Percentiles rank a stretch among this genome's conserved stretches.
These are phyloP conservation scores for Phytophthora colocasiae DNA, from an alignment of 352 stramenopile genomes.

Conservation along the genomic window DNA sequence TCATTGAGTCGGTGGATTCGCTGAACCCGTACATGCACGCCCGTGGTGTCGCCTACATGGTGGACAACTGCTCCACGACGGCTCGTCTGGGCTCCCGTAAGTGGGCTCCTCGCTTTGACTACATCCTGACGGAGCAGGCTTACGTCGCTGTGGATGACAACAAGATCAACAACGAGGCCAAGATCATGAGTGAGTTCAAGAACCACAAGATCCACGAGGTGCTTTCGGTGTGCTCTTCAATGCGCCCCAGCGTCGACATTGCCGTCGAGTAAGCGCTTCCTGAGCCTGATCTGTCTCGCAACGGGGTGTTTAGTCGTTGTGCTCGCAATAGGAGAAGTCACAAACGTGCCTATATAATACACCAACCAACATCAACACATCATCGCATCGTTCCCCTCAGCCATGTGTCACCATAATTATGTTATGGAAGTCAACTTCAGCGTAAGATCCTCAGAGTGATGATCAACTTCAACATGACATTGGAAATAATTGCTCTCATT, in stretches of 20 bases:
- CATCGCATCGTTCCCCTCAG: too few species aligned
- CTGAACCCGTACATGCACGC: slow-evolving; percentile 99
- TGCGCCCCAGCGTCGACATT: slow-evolving; percentile 97
- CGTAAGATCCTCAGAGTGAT: not conserved
- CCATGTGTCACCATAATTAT: too few species aligned
- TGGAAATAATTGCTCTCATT: too few species aligned
- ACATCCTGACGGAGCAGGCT: slow-evolving; percentile 98
- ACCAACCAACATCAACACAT: slow-evolving; percentile 15
- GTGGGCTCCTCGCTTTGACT: slow-evolving; percentile 98
- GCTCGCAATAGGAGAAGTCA: slow-evolving; percentile 9
- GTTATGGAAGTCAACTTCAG: too few species aligned
- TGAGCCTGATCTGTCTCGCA: slow-evolving; percentile 11
- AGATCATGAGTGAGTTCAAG: slow-evolving; percentile 95
- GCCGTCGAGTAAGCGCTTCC: slow-evolving; percentile 65
- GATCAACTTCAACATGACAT: not conserved
- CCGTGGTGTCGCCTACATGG: slow-evolving; percentile 98
- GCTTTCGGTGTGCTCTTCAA: slow-evolving; percentile 94
- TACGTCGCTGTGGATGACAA: slow-evolving; percentile 97
- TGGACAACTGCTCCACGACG: slow-evolving; percentile 99
- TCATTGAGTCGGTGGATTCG: slow-evolving; percentile 98
- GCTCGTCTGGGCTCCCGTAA: slow-evolving; percentile 97
- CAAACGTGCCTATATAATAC: slow-evolving; percentile 31
- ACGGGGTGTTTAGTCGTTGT: slow-evolving; percentile 13
- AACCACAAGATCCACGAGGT: slow-evolving; percentile 98
- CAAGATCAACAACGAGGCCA: slow-evolving; percentile 79